Evolutionary conservation across 2,329 filamentous ascomycete species (phyloP), one percentile per base, ranked within the genome.

Genomic region (Calonectria hongkongensis): DNA sequence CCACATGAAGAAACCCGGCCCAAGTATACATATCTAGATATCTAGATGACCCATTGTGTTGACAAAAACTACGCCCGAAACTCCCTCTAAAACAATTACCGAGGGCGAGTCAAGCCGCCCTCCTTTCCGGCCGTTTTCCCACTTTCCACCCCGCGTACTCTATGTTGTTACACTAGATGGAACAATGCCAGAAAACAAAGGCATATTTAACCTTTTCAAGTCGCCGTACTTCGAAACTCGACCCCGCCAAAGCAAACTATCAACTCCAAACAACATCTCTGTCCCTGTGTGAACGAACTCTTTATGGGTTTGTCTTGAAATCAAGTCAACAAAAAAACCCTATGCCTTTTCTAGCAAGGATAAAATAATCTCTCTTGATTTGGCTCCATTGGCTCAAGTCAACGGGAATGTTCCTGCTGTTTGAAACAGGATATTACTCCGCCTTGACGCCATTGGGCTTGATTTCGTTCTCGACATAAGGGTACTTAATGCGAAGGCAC

Each of bases 401-500:
- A 21, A 15, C 10, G 13, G 10, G 10, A 30, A 16, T n/a, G 50
- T n/a, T 5, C 39, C 36, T 21, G 18, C 36, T 68, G 6, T 9
- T 41, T n/a, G 8, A 27, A 43, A 27, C 15, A 45, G 4, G 8
- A 21, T 15, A 15, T 71, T 77, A 80, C 64, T 81, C 79, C 28
- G 78, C 83, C 84, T 88, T 88, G 78, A 88, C 86, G 36, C 81
- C 83, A 50, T 63, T 63, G 16, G 58, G 58, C 58, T 81, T 83
- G 36, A 82, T 70, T 64, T 82, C 74, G 58, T 77, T 84, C 79
- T 90, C 89, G 28, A 88, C 86, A 75, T 89, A 88, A 27, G 91
- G 91, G 79, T 98, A 93, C 90, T 99, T 99, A 86, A 99, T 99
- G 1, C 94, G 98, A 83, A 99, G 88, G 83, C 97, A 99, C 95